These are phyloP conservation scores for Populus davidiana DNA, from an alignment of 345 rosid species.

Conservation along the genomic window DNA sequence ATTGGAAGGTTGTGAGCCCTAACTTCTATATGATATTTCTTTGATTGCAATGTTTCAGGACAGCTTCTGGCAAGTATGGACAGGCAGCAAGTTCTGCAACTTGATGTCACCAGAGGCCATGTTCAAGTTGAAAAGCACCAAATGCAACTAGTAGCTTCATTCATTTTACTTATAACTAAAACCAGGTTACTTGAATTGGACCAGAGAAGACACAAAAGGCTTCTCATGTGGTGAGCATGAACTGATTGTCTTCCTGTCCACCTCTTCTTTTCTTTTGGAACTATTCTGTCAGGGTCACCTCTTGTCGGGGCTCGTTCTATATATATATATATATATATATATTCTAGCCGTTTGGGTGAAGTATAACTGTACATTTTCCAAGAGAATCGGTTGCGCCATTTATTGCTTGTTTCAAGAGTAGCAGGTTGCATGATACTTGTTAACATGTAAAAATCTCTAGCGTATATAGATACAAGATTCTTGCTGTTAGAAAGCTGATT, in stretches of 20 bases:
- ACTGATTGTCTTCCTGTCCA: background rate
- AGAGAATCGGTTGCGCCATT: too few species aligned
- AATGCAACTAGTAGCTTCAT: background rate
- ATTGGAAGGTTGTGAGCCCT: background rate
- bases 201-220: background rate
- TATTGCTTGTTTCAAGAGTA: too few species aligned
- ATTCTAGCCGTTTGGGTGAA: too few species aligned
- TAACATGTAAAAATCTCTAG: too few species aligned
- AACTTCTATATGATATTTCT: background rate
- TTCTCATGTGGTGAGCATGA: constrained; percentile 9
- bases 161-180: background rate
- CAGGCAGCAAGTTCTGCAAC: background rate
- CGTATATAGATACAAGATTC: too few species aligned
- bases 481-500: too few species aligned
- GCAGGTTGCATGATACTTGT: too few species aligned
- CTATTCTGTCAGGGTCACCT: background rate
- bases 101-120: background rate
- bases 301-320: background rate
- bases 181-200: background rate
- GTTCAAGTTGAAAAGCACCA: background rate
- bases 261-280: background rate
- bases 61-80: background rate
- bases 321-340: too few species aligned
- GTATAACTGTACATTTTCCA: too few species aligned
- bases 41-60: background rate